Evolutionary conservation across 495 filamentous ascomycete species (phyloP), one percentile per base, ranked within the genome.

Genomic region (Xylona heveae): DNA sequence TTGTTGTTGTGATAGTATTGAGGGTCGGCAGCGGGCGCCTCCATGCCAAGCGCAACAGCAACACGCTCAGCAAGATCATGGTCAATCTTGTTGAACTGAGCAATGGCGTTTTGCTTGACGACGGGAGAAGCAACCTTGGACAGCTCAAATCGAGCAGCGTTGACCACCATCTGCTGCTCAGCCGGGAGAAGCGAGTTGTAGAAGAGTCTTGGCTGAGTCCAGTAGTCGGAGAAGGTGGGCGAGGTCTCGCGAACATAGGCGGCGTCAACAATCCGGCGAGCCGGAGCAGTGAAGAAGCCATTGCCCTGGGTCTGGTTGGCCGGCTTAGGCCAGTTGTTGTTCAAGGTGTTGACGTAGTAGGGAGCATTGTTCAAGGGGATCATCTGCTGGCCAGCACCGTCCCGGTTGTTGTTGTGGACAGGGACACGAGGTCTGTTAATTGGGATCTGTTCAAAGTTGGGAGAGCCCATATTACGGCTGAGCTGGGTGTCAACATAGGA

Each of bases 71-170:
- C 33, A 19, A 35, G 23, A 16, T 35, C 33, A 24, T 27, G 16
- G 23, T 16, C 22, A 6, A 35, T 24, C 1, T 15, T 20, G 23
- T 27, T 28, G 10, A 35, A 24, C 15, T 35, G 33, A 6, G 8
- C 23, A 18, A 28, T 17, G 4, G 28, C 5, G 20, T 35, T 27
- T 24, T 35, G 33, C 7, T 20, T 16, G 3, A 35, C 25, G 9
- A 5, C n/a, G n/a, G 24, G 2, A 8, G 23, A 35, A 7, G 16
- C 14, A 3, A 35, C 4, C 28, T 7, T 30, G 15, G 8, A 30
- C 33, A 68, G 66, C 52, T 92, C 83, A 47, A 91, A 92, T 3
- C 60, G 55, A 26, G 91, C 62, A 0, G 83, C 79, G 27, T 60
- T 62, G 16, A 61, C 53, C 3, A 88, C 44, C 50, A 91, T 80